These are phyloP conservation scores for Russula compacta DNA, from an alignment of 768 basidiomycete genomes.

Conservation along the genomic window DNA sequence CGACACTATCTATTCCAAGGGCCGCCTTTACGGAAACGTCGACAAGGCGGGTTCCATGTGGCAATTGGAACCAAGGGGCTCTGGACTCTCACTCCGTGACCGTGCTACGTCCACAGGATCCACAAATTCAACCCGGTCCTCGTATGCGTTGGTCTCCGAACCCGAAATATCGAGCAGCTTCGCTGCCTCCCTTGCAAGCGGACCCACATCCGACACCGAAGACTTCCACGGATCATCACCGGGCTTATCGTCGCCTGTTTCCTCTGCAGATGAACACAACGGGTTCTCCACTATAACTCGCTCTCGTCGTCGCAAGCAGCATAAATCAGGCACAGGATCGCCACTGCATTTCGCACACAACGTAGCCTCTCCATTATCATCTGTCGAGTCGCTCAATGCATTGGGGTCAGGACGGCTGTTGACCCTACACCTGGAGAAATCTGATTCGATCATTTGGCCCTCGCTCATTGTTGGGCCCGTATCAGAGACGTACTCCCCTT, in stretches of 20 bases:
- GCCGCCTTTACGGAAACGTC: slow-evolving; percentile 62
- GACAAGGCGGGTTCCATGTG: slow-evolving; percentile 60
- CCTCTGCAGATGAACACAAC: slow-evolving; percentile 39
- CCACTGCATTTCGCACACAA: slow-evolving; percentile 42
- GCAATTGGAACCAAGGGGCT: slow-evolving; percentile 67
- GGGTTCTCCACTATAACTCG: slow-evolving; percentile 16
- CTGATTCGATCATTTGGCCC: slow-evolving; percentile 74
- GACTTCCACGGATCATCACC: slow-evolving; percentile 48
- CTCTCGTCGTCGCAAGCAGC: slow-evolving; percentile 22
- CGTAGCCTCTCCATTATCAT: slow-evolving; percentile 66
- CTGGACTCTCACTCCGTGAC: slow-evolving; percentile 48
- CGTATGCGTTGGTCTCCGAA: slow-evolving; percentile 77
- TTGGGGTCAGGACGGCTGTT: slow-evolving; percentile 53
- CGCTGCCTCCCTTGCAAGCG: slow-evolving; percentile 72
- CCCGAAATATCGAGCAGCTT: slow-evolving; percentile 80
- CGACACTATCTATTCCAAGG: slow-evolving; percentile 33
- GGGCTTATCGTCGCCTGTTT: slow-evolving; percentile 51
- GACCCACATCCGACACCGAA: slow-evolving; percentile 62
- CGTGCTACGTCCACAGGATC: slow-evolving; percentile 70
- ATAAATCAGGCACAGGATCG: slow-evolving; percentile 44
- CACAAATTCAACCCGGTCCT: slow-evolving; percentile 69
- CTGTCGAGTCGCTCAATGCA: slow-evolving; percentile 60
- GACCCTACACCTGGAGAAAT: slow-evolving; percentile 75
- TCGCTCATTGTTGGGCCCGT: slow-evolving; percentile 70
- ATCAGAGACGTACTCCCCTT: slow-evolving; percentile 50